These are phyloP conservation scores for Eremothecium sinecaudum DNA, from an alignment of 1,139 yeast species.

Conservation along the genomic window DNA sequence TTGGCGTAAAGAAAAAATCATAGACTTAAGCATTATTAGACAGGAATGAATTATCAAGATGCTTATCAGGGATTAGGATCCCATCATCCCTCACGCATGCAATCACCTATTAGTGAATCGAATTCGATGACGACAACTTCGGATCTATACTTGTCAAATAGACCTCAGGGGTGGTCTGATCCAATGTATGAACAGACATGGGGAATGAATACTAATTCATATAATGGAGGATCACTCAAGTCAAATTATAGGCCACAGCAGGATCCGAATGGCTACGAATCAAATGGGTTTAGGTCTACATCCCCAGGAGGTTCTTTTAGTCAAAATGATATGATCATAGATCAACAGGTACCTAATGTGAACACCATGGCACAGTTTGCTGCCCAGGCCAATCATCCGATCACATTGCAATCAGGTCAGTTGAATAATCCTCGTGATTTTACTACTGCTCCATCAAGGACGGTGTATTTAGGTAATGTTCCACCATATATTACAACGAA, in stretches of 20 bases:
- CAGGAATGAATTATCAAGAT: slow-evolving; percentile 5
- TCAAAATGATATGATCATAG: background rate
- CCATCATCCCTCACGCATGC: slow-evolving; percentile 5
- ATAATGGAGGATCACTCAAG: background rate
- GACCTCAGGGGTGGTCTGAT: slow-evolving; percentile 5
- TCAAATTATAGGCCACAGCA: background rate
- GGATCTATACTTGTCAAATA: slow-evolving; percentile 4
- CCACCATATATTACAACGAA: slow-evolving; percentile 75
- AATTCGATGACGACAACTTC: slow-evolving; percentile 5
- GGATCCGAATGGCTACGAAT: background rate
- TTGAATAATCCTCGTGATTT: slow-evolving; percentile 26
- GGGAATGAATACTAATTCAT: slow-evolving; percentile 1
- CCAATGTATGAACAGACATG: slow-evolving; percentile 6
- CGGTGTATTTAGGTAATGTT: slow-evolving; percentile 83
- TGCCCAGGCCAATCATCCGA: slow-evolving; percentile 19
- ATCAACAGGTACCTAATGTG: slow-evolving; percentile 5
- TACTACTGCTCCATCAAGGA: slow-evolving; percentile 58
- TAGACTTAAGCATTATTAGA: no score
- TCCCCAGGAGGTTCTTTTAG: slow-evolving; percentile 1
- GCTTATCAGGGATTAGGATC: slow-evolving; percentile 1
- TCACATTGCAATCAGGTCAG: slow-evolving; percentile 15
- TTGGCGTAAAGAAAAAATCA: no score
- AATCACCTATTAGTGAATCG: slow-evolving; percentile 5
- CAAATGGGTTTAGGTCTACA: slow-evolving; percentile 2
- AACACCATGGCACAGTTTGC: slow-evolving; percentile 10